Percentiles rank a stretch among this genome's conserved stretches.
Evolutionary conservation across 441 rosid genomes (phyloP).

Genomic region (Mallotus repandus): DNA sequence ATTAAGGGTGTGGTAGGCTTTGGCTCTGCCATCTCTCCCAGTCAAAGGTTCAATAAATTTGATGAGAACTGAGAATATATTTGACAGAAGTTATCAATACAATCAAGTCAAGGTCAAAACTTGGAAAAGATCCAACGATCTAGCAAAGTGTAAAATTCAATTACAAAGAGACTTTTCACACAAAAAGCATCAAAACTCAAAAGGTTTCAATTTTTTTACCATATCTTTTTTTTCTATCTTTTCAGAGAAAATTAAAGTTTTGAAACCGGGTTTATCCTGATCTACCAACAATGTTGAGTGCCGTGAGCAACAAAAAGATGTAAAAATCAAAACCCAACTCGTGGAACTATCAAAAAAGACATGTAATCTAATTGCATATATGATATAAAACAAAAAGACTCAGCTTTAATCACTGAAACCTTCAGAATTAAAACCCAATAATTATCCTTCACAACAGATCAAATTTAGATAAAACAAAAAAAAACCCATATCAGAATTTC

Average conservation of each 20-base stretch:
- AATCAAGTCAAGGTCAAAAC: not conserved
- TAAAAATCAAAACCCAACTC: not conserved
- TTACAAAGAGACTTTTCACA: not conserved
- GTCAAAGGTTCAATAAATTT: constrained; percentile 1
- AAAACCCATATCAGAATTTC: constrained; percentile 8
- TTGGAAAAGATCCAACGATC: not conserved
- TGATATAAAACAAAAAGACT: not conserved
- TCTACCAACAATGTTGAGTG: not conserved
- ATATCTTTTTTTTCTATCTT: not conserved
- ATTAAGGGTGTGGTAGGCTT: constrained; percentile 23
- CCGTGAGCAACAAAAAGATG: not conserved
- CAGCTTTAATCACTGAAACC: not conserved
- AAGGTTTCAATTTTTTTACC: no score
- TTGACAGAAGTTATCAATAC: not conserved
- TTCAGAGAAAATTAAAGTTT: not conserved
- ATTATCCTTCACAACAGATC: not conserved
- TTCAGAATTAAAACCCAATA: not conserved
- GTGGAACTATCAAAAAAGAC: not conserved
- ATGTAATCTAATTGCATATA: not conserved
- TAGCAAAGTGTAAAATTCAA: not conserved
- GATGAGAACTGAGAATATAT: constrained; percentile 6
- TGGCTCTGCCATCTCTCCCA: constrained; percentile 27
- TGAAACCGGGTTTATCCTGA: not conserved
- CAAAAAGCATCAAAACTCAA: not conserved
- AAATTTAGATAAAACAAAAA: not conserved